phyloP scores from a whole-genome alignment of 768 basidiomycete genomes.

The Mycena filopes region DNA sequence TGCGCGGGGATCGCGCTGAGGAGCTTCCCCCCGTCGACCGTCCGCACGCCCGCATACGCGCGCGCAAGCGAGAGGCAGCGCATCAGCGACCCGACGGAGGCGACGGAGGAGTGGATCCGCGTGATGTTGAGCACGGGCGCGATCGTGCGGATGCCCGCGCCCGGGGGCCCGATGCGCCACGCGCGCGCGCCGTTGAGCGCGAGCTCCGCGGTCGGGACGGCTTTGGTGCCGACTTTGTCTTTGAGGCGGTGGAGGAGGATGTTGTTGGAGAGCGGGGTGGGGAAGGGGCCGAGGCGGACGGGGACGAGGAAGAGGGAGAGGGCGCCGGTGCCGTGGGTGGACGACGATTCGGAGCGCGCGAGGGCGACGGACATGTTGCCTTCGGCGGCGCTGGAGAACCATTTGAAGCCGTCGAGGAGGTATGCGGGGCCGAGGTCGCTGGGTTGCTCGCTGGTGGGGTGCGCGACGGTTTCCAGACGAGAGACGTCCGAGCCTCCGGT shows the following conservation, averaged over 20 bases:
- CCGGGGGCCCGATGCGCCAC: constrained; percentile 68
- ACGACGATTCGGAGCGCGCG: constrained; percentile 79
- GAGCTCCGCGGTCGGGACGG: constrained; percentile 81
- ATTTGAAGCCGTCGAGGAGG: constrained; percentile 77
- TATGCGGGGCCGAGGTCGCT: constrained; percentile 51
- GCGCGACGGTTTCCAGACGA: constrained; percentile 74
- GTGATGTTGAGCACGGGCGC: constrained; percentile 82
- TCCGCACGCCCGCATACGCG: constrained; percentile 69
- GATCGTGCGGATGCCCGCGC: constrained; percentile 74
- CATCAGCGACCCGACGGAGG: constrained; percentile 65
- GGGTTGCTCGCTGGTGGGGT: constrained; percentile 36
- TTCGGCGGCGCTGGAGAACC: constrained; percentile 88
- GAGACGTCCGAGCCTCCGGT: constrained; percentile 68
- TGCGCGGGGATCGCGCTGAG: constrained; percentile 69
- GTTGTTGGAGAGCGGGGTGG: constrained; percentile 60
- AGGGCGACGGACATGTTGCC: constrained; percentile 77
- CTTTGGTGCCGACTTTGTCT: constrained; percentile 81
- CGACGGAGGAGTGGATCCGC: constrained; percentile 71
- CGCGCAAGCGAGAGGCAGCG: constrained; percentile 74
- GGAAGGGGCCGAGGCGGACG: constrained; percentile 63
- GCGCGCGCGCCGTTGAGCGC: constrained; percentile 67
- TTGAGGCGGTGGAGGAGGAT: constrained; percentile 80
- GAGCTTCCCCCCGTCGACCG: constrained; percentile 60
- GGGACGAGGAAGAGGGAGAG: constrained; percentile 83
- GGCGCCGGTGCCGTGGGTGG: constrained; percentile 64